phyloP scores from a whole-genome alignment of 495 filamentous ascomycete species.

The Aspergillus bertholletiae region DNA sequence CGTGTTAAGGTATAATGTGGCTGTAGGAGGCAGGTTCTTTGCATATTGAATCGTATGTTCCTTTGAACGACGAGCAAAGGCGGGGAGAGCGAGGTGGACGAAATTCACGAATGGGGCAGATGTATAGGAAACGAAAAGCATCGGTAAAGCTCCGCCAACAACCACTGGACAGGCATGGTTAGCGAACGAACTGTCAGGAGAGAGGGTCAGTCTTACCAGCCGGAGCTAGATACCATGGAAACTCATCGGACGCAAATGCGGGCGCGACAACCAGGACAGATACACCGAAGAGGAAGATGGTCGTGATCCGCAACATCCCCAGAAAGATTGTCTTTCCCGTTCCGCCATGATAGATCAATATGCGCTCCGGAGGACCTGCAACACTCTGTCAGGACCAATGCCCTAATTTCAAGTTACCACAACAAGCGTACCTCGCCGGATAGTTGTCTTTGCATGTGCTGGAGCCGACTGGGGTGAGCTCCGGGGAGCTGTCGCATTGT shows the following conservation, averaged over 20 bases:
- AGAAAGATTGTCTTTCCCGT: constrained; percentile 62
- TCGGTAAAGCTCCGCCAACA: constrained; percentile 57
- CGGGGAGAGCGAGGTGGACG: constrained; percentile 65
- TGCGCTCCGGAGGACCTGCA: constrained; percentile 48
- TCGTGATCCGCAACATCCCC: constrained; percentile 63
- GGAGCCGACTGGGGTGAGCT: constrained; percentile 13
- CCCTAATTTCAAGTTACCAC: not conserved
- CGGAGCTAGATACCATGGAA: constrained; percentile 42
- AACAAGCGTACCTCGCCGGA: constrained; percentile 27
- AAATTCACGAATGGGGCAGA: constrained; percentile 69
- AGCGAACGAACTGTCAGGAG: not conserved
- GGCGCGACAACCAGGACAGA: constrained; percentile 61
- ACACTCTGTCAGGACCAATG: constrained; percentile 13
- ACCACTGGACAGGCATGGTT: constrained; percentile 40
- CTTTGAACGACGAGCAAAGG: constrained; percentile 64
- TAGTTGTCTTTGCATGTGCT: constrained; percentile 22
- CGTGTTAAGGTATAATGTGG: constrained; percentile 65
- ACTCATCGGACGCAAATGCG: constrained; percentile 47
- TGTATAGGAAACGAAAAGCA: constrained; percentile 62
- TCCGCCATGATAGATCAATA: constrained; percentile 73
- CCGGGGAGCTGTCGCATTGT: constrained; percentile 6
- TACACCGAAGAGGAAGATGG: constrained; percentile 65
- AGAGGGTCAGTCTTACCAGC: constrained; percentile 34
- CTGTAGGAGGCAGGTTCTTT: constrained; percentile 56
- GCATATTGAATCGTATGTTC: constrained; percentile 64